phyloP scores from a whole-genome alignment of 2,329 filamentous ascomycete genomes.

The Xylariaceae sp. region DNA sequence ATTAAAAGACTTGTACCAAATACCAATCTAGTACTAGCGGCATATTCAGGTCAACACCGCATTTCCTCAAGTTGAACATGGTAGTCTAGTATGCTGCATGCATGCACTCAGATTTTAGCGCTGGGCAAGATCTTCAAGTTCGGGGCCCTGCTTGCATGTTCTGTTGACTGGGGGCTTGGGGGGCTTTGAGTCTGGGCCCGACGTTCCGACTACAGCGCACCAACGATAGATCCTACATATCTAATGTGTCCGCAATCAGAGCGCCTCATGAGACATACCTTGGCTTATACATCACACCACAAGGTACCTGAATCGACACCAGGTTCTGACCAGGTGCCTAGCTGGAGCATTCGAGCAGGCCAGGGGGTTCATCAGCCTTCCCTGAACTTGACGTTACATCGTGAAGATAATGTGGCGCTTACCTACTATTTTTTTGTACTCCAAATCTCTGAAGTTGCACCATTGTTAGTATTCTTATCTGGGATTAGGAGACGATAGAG shows the following conservation, averaged over 20 bases:
- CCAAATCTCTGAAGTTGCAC: neutral
- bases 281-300: too few species aligned
- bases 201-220: neutral
- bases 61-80: too few species aligned
- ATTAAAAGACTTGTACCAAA: neutral
- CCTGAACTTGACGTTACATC: slow-evolving; percentile 18
- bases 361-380: slow-evolving; percentile 16
- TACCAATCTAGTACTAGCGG: slow-evolving; percentile 8
- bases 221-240: too few species aligned
- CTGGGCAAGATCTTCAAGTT: slow-evolving; percentile 5
- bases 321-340: too few species aligned
- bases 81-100: neutral
- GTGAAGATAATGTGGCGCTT: slow-evolving; percentile 14
- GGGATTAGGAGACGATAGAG: too few species aligned
- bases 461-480: neutral
- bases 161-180: neutral
- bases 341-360: neutral
- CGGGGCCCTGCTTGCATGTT: slow-evolving; percentile 12
- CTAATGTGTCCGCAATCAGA: too few species aligned
- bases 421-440: neutral
- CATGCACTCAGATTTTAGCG: neutral
- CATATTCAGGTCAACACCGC: neutral
- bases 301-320: too few species aligned
- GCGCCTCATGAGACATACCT: too few species aligned
- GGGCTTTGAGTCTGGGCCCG: neutral